Percentiles rank a stretch among this genome's conserved stretches.
Conservation (phyloP, 257 asterid species). For the Linaria vulgaris region DNA sequence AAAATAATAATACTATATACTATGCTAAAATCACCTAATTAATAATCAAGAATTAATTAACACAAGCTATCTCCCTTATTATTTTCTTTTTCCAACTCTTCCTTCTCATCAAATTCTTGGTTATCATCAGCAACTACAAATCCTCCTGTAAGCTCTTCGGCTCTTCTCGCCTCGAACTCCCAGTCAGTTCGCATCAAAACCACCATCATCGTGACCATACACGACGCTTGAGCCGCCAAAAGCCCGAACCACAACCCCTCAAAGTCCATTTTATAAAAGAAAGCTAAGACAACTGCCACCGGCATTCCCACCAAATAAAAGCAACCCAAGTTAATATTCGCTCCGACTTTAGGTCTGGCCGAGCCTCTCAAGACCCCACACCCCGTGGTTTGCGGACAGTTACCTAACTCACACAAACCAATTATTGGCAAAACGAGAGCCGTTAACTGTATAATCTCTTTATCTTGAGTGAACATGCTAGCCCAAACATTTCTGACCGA, state of each 20-base stretch:
- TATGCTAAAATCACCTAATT: background rate
- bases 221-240: slow-evolving; percentile 72
- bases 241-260: slow-evolving; percentile 84
- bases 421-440: slow-evolving; percentile 64
- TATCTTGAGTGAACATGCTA: slow-evolving; percentile 63
- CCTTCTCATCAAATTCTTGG: slow-evolving; percentile 27
- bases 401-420: slow-evolving; percentile 85
- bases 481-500: slow-evolving; percentile 68
- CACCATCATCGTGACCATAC: slow-evolving; percentile 66
- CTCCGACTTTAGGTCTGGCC: slow-evolving; percentile 85
- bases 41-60: slow-evolving; percentile 35
- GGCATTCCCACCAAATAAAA: slow-evolving; percentile 82
- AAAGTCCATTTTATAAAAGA: slow-evolving; percentile 53
- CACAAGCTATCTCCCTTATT: slow-evolving; percentile 33
- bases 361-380: slow-evolving; percentile 84
- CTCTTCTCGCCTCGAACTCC: slow-evolving; percentile 64
- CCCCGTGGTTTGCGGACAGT: slow-evolving; percentile 92
- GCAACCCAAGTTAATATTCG: slow-evolving; percentile 73
- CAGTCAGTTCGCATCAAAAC: slow-evolving; percentile 64
- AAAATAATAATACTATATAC: background rate
- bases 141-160: slow-evolving; percentile 52
- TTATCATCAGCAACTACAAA: slow-evolving; percentile 18
- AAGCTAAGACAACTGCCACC: slow-evolving; percentile 61
- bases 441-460: slow-evolving; percentile 57
- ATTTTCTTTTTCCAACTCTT: background rate